phyloP scores from a whole-genome alignment of 768 basidiomycete species.

The Lactifluus subvellereus region DNA sequence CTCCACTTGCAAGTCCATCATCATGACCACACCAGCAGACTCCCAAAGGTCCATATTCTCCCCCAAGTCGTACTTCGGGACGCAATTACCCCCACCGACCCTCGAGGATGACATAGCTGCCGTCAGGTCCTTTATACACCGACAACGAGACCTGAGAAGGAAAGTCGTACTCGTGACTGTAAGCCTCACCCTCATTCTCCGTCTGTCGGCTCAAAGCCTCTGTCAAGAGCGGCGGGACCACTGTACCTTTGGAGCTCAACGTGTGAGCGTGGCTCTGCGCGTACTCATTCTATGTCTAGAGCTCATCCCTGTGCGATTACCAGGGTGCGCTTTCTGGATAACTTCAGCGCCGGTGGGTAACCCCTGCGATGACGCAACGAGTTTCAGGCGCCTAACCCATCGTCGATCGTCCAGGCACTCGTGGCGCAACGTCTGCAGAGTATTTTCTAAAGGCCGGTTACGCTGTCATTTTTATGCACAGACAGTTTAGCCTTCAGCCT shows the following conservation, averaged over 20 bases:
- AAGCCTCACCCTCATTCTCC: constrained; percentile 31
- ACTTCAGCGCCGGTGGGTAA: constrained; percentile 88
- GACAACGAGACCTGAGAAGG: constrained; percentile 57
- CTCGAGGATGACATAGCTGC: constrained; percentile 62
- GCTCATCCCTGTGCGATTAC: constrained; percentile 26
- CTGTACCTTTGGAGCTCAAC: constrained; percentile 96
- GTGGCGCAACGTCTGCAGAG: constrained; percentile 96
- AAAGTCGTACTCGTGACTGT: constrained; percentile 94
- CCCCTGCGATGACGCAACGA: neutral
- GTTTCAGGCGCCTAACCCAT: constrained; percentile 10
- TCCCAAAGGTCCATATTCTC: constrained; percentile 46
- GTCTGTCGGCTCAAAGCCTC: neutral
- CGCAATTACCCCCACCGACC: constrained; percentile 70
- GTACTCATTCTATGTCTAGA: constrained; percentile 10
- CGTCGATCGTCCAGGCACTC: constrained; percentile 55
- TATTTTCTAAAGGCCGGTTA: constrained; percentile 93
- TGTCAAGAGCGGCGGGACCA: constrained; percentile 91
- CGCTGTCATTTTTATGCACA: constrained; percentile 98
- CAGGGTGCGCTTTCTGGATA: constrained; percentile 97
- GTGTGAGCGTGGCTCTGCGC: constrained; percentile 60
- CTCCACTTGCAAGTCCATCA: neutral
- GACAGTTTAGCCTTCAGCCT: constrained; percentile 95
- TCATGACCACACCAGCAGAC: constrained; percentile 11
- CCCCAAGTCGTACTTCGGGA: constrained; percentile 85
- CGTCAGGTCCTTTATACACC: constrained; percentile 63